A percentile compares a stretch with the other conserved stretches of the same genome.
These are phyloP conservation scores for Pestalotiopsis sp. DNA, from an alignment of 2,329 filamentous ascomycete genomes.

Conservation along the genomic window DNA sequence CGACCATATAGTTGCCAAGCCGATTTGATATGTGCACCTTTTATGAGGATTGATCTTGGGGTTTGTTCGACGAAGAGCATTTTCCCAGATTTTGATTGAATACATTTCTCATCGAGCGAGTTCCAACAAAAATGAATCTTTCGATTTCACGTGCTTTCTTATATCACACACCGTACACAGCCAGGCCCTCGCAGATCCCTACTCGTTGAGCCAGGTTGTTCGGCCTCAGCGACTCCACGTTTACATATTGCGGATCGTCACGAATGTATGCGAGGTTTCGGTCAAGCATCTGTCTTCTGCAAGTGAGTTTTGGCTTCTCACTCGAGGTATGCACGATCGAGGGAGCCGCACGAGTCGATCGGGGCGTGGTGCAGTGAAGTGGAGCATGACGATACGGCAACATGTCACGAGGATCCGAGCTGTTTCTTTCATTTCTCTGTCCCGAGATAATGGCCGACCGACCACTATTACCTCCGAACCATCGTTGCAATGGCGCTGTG, in stretches of 20 bases:
- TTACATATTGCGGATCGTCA: background rate
- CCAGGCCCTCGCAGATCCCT: background rate
- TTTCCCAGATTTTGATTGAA: background rate
- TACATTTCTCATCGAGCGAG: background rate
- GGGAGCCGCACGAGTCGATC: background rate
- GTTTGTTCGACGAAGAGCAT: background rate
- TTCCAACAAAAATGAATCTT: background rate
- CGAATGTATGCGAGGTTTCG: background rate
- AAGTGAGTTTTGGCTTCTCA: background rate
- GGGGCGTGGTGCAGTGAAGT: background rate
- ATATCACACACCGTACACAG: background rate
- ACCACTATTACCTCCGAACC: background rate
- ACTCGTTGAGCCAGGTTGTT: background rate
- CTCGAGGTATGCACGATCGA: background rate
- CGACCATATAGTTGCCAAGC: background rate
- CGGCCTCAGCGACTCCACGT: background rate
- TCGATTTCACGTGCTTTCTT: background rate
- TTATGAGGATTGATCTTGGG: background rate
- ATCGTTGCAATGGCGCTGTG: background rate
- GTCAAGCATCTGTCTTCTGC: background rate
- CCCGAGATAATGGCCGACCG: background rate
- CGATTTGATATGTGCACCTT: background rate
- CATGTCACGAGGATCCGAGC: background rate
- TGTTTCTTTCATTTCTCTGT: background rate
- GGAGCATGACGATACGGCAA: background rate